phyloP scores from a whole-genome alignment of 2,329 filamentous ascomycete genomes.

The Cladophialophora psammophila region DNA sequence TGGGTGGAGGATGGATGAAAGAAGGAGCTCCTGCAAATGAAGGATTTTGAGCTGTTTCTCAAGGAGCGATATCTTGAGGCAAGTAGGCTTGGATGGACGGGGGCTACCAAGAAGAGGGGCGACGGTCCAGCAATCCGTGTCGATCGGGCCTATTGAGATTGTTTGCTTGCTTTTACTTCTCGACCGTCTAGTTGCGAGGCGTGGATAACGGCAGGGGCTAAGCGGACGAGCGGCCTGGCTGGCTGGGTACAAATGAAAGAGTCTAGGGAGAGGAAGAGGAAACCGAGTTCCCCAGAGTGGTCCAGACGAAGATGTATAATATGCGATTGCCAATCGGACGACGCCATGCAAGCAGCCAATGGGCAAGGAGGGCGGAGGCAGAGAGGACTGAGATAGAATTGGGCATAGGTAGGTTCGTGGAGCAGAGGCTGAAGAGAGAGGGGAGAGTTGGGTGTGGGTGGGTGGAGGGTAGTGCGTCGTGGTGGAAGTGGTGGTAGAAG shows the following conservation, averaged over 20 bases:
- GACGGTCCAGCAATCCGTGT: background rate
- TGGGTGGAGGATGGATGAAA: background rate
- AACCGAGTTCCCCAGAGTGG: slow-evolving; percentile 10
- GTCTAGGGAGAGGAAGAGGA: slow-evolving; percentile 19
- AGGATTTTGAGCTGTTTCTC: slow-evolving; percentile 7
- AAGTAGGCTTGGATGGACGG: background rate
- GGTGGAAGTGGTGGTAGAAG: background rate
- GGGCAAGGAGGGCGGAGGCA: slow-evolving; percentile 5
- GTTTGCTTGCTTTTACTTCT: slow-evolving; percentile 24
- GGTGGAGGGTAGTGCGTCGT: background rate
- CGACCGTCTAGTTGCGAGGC: slow-evolving; percentile 8
- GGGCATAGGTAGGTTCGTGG: slow-evolving; percentile 4
- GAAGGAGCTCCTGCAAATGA: background rate
- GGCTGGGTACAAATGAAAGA: slow-evolving; percentile 23
- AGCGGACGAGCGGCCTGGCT: slow-evolving; percentile 1
- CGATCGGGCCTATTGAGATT: background rate
- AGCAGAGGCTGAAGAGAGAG: slow-evolving; percentile 7
- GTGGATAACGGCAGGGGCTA: slow-evolving; percentile 19
- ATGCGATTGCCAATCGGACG: slow-evolving; percentile 37
- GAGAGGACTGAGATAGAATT: slow-evolving; percentile 14
- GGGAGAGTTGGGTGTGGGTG: background rate
- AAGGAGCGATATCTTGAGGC: background rate
- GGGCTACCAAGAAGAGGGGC: slow-evolving; percentile 2
- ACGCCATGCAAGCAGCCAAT: slow-evolving; percentile 27
- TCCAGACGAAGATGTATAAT: slow-evolving; percentile 36